Evolutionary conservation across 768 basidiomycete genomes (phyloP).

Genomic region (Floccularia luteovirens): DNA sequence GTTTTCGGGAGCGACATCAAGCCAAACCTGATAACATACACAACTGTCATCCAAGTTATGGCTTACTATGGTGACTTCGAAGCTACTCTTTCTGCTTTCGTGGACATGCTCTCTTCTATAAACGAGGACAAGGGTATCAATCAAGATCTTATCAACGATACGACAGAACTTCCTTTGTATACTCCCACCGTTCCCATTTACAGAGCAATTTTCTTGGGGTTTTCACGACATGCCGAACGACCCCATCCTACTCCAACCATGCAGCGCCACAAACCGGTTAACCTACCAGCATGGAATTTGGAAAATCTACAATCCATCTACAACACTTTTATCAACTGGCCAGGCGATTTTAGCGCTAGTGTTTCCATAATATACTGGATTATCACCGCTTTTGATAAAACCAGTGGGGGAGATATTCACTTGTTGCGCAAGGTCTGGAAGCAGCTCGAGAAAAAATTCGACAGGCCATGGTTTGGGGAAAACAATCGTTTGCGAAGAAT

Average conservation of each 20-base stretch:
- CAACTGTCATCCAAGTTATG: slow-evolving; percentile 58
- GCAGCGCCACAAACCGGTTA: background rate
- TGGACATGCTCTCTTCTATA: slow-evolving; percentile 54
- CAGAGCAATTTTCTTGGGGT: slow-evolving; percentile 71
- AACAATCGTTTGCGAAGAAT: slow-evolving; percentile 35
- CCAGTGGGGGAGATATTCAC: slow-evolving; percentile 42
- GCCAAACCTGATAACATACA: slow-evolving; percentile 66
- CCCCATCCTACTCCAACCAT: slow-evolving; percentile 13
- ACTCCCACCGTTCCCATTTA: slow-evolving; percentile 47
- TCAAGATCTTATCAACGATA: background rate
- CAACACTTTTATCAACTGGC: slow-evolving; percentile 53
- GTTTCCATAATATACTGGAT: slow-evolving; percentile 56
- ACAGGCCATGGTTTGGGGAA: slow-evolving; percentile 30
- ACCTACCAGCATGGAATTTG: slow-evolving; percentile 43
- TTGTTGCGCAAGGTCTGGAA: slow-evolving; percentile 51
- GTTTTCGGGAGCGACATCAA: slow-evolving; percentile 28
- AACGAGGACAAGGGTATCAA: slow-evolving; percentile 30
- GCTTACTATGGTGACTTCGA: slow-evolving; percentile 65
- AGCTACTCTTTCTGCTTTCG: slow-evolving; percentile 46
- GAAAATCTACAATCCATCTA: slow-evolving; percentile 51
- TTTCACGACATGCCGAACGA: slow-evolving; percentile 58
- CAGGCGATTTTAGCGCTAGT: slow-evolving; percentile 32
- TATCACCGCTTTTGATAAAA: slow-evolving; percentile 53
- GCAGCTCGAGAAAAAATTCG: slow-evolving; percentile 49
- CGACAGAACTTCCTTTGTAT: slow-evolving; percentile 12